These are phyloP conservation scores for Ceratocystis cubensis DNA, from an alignment of 2,329 filamentous ascomycete species.

Conservation along the genomic window DNA sequence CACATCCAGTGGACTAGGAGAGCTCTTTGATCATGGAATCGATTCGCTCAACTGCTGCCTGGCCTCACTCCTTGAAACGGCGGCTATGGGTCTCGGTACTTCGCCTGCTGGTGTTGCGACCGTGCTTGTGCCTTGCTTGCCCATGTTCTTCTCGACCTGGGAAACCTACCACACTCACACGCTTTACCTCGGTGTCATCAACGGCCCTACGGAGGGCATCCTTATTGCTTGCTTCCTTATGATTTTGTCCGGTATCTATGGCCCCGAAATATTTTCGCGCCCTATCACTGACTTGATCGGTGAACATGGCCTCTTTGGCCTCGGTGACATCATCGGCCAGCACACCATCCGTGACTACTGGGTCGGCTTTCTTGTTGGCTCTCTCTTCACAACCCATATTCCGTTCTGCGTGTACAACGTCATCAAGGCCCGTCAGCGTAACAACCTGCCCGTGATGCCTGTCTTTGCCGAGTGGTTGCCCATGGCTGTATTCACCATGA, in stretches of 20 bases:
- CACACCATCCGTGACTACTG: conserved; percentile 78
- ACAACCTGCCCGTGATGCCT: conserved; percentile 62
- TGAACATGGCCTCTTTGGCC: conserved; percentile 34
- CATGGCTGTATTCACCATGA: conserved; percentile 66
- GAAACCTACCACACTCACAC: conserved; percentile 99
- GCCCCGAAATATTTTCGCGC: conserved; percentile 73
- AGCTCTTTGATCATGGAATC: conserved; percentile 97
- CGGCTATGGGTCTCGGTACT: conserved; percentile 81
- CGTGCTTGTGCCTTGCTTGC: conserved; percentile 75
- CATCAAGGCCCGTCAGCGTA: conserved; percentile 56
- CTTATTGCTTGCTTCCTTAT: conserved; percentile 80
- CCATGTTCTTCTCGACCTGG: conserved; percentile 99
- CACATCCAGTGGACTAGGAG: conserved; percentile 85
- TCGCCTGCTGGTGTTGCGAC: conserved; percentile 81
- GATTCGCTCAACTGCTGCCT: conserved; percentile 96
- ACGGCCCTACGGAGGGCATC: conserved; percentile 90
- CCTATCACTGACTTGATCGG: conserved; percentile 60
- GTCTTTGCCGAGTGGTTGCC: conserved; percentile 91
- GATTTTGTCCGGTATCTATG: conserved; percentile 75
- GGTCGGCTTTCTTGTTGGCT: conserved; percentile 56
- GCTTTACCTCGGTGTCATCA: conserved; percentile 89
- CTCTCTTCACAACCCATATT: conserved; percentile 60
- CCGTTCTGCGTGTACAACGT: conserved; percentile 88
- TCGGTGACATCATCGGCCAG: conserved; percentile 50
- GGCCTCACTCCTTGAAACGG: conserved; percentile 78